Evolutionary conservation across 208 protist genomes (phyloP).

Genomic region (Leishmania mexicana): DNA sequence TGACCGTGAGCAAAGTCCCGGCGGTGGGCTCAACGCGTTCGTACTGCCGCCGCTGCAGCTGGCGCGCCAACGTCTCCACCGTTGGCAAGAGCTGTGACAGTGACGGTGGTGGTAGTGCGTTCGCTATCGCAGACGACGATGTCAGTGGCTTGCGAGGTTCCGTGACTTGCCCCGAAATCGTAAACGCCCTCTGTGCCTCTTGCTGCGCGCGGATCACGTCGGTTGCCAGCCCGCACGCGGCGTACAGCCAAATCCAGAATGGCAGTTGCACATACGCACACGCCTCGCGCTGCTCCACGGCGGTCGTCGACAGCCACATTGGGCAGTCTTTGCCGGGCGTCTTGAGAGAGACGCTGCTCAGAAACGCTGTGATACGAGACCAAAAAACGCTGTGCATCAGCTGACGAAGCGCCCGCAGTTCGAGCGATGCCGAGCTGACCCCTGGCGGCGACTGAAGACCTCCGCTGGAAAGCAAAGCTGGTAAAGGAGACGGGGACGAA

Average conservation of each 20-base stretch:
- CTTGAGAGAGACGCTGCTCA: slow-evolving; percentile 25
- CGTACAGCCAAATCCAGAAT: slow-evolving; percentile 34
- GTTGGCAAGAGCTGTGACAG: slow-evolving; percentile 21
- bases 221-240: slow-evolving; percentile 26
- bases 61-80: slow-evolving; percentile 30
- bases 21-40: slow-evolving; percentile 18
- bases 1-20: slow-evolving; percentile 22
- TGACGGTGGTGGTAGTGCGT: neutral
- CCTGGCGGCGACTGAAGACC: neutral
- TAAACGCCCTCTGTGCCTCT: neutral
- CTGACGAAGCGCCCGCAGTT: slow-evolving; percentile 16
- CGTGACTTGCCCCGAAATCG: neutral
- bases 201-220: slow-evolving; percentile 16
- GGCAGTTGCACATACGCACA: slow-evolving; percentile 24
- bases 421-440: neutral
- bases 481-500: neutral
- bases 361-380: slow-evolving; percentile 23
- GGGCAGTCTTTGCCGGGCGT: neutral
- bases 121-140: neutral
- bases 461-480: neutral
- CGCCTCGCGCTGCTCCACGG: slow-evolving; percentile 10
- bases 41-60: slow-evolving; percentile 29
- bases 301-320: neutral
- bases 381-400: slow-evolving; percentile 19
- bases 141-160: neutral